Base-by-base conservation (phyloP, 768 basidiomycete species). In the Xanthoconium purpureum region DNA sequence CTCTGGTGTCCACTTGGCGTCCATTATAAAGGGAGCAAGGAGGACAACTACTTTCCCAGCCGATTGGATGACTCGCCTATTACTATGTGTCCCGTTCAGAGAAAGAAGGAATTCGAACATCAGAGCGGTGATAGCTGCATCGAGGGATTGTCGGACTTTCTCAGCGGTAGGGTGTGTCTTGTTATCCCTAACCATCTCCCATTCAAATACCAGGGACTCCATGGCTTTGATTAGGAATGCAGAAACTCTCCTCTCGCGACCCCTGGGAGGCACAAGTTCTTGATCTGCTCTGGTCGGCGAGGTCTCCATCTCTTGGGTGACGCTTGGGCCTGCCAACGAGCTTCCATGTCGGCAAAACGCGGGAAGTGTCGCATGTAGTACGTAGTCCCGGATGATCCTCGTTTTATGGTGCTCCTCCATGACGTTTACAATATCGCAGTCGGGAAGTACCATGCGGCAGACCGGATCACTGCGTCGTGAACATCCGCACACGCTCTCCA, bases 41-140 rank as follows among this genome's bases (percentile, higher is more conserved):
- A 84, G 68, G 9, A 79, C 46, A 6, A 83, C 58, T 2, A 84
- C 65, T 61, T 83, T 84, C 59, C 82, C 82, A 0, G 89, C 85
- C 0, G 75, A 74, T 60, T 87, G 84, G 4, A 93, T 64, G n/a
- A 85, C 80, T 5, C 81, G 78, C 46, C 80, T 72, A 60, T 86
- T 88, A 2, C 80, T 71, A 28, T 78, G 74, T 3, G 77, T 82
- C 15, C 89, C 90, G 54, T 90, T 93, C 50, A 84, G 61, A 9
- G 78, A 65, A 8, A 94, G 78, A 1, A 83, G 62, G 4, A 82
- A 80, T 67, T 94, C 88, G 63, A 91, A 95, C 36, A 76, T 75
- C 3, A 97, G 71, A 3, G 85, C 81, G 2, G 76, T 74, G 9
- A 91, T 76, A 6, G 84, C 82, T 32, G 87, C 70, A 66, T 98